Conservation (phyloP, 208 protist genomes). For the Strigomonas culicis region DNA sequence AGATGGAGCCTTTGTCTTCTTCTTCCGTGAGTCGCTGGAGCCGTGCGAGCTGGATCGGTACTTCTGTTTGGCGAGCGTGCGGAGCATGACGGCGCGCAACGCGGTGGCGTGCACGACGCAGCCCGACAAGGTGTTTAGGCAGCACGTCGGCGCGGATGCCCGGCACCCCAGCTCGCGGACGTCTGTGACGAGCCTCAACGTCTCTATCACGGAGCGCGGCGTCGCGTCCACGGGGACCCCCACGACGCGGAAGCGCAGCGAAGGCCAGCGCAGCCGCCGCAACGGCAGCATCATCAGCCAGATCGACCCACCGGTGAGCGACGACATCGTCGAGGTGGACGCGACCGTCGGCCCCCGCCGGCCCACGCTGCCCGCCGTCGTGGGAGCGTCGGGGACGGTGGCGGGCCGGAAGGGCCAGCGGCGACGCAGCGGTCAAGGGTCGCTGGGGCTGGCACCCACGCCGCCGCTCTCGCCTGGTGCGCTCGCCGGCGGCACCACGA, state of each 20-base stretch:
- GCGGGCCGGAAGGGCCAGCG: background rate
- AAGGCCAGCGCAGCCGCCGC: conserved; percentile 5
- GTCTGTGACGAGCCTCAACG: no score
- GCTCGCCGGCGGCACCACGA: no score
- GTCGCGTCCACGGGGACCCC: background rate
- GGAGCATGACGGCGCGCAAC: conserved; percentile 37
- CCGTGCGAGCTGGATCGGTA: conserved; percentile 73
- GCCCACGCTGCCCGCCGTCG: background rate
- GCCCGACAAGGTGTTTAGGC: conserved; percentile 53
- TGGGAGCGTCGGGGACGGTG: background rate
- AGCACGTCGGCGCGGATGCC: conserved; percentile 23
- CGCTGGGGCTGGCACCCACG: no score
- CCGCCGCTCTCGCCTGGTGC: no score
- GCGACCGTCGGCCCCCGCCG: background rate
- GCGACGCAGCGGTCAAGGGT: background rate
- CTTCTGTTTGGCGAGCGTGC: conserved; percentile 55
- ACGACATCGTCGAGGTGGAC: conserved; percentile 19
- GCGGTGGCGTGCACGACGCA: conserved; percentile 39
- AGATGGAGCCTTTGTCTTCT: conserved; percentile 80
- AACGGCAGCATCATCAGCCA: conserved; percentile 4
- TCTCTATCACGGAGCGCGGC: no score
- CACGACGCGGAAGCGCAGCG: no score
- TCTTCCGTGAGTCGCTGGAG: conserved; percentile 56
- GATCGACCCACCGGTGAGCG: background rate
- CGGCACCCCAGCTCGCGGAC: no score